These are phyloP conservation scores for Pythium scleroteichum DNA, from an alignment of 352 stramenopile species.

Conservation along the genomic window DNA sequence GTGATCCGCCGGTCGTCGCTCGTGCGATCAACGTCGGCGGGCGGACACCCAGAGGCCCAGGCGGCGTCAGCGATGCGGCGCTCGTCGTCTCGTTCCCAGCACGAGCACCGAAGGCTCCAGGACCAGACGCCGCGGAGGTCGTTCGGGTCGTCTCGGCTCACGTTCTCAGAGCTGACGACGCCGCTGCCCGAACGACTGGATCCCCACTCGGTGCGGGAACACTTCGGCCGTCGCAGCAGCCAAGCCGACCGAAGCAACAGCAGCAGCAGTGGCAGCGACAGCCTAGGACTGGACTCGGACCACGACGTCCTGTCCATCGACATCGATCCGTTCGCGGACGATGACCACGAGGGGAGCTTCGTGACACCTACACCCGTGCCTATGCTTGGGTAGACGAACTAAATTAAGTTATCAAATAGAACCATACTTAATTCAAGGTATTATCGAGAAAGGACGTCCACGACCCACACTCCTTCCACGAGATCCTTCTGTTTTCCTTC, in stretches of 20 bases:
- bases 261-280: constrained; percentile 1
- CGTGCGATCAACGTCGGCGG: background rate
- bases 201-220: constrained; percentile 25
- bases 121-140: constrained; percentile 5
- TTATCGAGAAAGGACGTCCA: constrained; percentile 8
- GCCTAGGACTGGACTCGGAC: constrained; percentile 9
- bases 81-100: constrained; percentile 2
- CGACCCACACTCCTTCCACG: constrained; percentile 12
- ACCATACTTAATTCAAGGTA: constrained; percentile 18
- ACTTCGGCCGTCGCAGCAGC: constrained; percentile 15
- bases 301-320: constrained; percentile 30
- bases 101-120: background rate
- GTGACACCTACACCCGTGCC: constrained; percentile 14
- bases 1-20: constrained; percentile 25
- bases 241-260: constrained; percentile 19
- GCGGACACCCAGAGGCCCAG: background rate
- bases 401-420: constrained; percentile 19
- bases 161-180: constrained; percentile 13
- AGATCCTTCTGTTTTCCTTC: constrained; percentile 4
- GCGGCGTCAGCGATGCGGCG: background rate
- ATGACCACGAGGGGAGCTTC: constrained; percentile 12
- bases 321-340: constrained; percentile 27
- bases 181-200: constrained; percentile 14
- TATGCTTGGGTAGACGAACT: constrained; percentile 15
- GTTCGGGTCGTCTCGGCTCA: constrained; percentile 6